Base-by-base conservation (phyloP, 148 eudicot species). In the Oxyria digyna region DNA sequence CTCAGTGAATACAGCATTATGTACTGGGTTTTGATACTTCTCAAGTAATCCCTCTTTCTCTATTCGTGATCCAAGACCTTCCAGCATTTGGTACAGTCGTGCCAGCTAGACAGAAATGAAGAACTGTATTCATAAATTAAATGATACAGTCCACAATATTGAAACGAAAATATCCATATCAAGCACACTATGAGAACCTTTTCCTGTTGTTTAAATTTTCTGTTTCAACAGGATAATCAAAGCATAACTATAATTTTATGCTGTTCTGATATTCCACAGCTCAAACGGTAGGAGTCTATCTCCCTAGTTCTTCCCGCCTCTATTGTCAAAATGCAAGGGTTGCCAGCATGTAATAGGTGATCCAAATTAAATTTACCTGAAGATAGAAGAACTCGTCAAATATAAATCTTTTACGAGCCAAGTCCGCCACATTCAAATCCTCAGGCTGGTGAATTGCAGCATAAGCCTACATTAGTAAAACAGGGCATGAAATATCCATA, bases 371-470 rank as follows among this genome's bases (percentile, higher is more conserved):
- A 4, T 35, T 57, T 69, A 89, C 98, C 98, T 93, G 98, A 72
- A 93, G 84, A 78, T 93, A 89, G 78, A 93, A 93, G 83, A 93
- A 93, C 78, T 93, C 98, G 49, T 93, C 98, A 85, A 93, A 93
- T 75, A 93, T 81, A 75, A 89, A 85, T 81, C 98, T 86, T 81
- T 67, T 86, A 76, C 96, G 96, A 75, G 98, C 98, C 77, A 78
- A 76, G 74, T 89, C 86, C 71, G 98, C 98, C 71, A 79, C 79
- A 55, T 66, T 69, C 65, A 93, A 66, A 78, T 76, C 78, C 74
- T 76, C 78, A 42, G 98, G 98, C 77, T 85, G 96, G 82, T 93
- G 98, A 73, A 93, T 93, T 35, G 87, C 90, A 73, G 54, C n/a
- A 81, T 87, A 93, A 71, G 98, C 96, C 98, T 93, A 81, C 75